These are phyloP conservation scores for Vanderwaltozyma polyspora DNA, from an alignment of 805 yeast species.

Conservation along the genomic window DNA sequence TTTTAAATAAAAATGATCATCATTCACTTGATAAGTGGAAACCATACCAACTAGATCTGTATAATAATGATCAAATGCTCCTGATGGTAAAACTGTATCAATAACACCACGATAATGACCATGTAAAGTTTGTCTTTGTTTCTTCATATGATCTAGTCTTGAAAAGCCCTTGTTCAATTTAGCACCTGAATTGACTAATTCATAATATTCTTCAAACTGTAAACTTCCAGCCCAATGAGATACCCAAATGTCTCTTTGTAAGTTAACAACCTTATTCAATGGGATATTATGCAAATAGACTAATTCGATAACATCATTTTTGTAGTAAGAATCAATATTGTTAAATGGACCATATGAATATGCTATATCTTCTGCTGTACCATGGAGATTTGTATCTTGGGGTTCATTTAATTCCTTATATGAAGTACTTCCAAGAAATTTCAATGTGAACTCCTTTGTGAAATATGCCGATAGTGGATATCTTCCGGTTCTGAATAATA, in stretches of 20 bases:
- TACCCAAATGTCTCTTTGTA: conserved; percentile 74
- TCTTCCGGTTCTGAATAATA: conserved; percentile 44
- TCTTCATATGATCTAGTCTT: conserved; percentile 60
- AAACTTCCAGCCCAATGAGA: conserved; percentile 71
- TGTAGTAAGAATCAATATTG: conserved; percentile 33
- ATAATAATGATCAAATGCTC: conserved; percentile 57
- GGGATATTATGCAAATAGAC: conserved; percentile 59
- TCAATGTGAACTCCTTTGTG: conserved; percentile 44
- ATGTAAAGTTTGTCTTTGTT: conserved; percentile 21
- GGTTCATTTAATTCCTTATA: conserved; percentile 11
- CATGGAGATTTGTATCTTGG: conserved; percentile 25
- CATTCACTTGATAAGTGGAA: conserved; percentile 48
- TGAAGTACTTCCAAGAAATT: conserved; percentile 19
- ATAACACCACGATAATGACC: conserved; percentile 51
- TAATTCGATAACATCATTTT: conserved; percentile 40
- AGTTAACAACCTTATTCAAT: conserved; percentile 43
- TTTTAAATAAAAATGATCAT: conserved; percentile 40
- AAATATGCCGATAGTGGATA: conserved; percentile 51
- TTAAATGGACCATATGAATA: conserved; percentile 47
- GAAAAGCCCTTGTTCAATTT: conserved; percentile 60
- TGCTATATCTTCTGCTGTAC: conserved; percentile 30
- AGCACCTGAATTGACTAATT: conserved; percentile 68
- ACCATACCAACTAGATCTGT: conserved; percentile 91
- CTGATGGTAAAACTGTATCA: conserved; percentile 42
- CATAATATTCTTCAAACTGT: conserved; percentile 78